Evolutionary conservation across 352 stramenopile species (phyloP).

Genomic region (Nothophytophthora sp.): DNA sequence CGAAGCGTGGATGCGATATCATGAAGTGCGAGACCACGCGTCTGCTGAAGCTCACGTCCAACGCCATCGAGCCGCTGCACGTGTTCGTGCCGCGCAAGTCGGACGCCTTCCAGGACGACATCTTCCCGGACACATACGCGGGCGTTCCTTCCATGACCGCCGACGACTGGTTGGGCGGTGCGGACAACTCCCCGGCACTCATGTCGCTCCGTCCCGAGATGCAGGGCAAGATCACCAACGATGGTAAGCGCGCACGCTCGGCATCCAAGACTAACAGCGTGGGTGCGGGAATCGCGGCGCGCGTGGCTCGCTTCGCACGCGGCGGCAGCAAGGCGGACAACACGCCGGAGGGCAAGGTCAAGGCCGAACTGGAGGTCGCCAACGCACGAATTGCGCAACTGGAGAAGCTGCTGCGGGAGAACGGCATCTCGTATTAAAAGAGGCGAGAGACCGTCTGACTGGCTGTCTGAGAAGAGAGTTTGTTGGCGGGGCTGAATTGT

Average conservation of each 20-base stretch:
- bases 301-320: conserved; percentile 47
- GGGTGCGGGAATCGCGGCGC: conserved; percentile 39
- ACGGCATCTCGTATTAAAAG: conserved; percentile 84
- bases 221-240: conserved; percentile 86
- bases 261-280: conserved; percentile 40
- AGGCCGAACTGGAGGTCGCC: conserved; percentile 75
- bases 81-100: conserved; percentile 97
- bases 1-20: conserved; percentile 98
- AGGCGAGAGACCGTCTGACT: conserved; percentile 15
- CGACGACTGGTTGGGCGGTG: conserved; percentile 96
- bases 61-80: conserved; percentile 97
- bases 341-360: conserved; percentile 59
- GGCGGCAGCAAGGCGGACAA: conserved; percentile 38
- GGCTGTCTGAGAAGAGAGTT: conserved; percentile 22
- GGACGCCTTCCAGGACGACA: conserved; percentile 99
- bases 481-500: conserved; percentile 27
- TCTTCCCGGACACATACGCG: conserved; percentile 98
- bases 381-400: conserved; percentile 86
- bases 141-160: conserved; percentile 94
- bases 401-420: conserved; percentile 77
- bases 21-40: conserved; percentile 98
- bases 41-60: conserved; percentile 95
- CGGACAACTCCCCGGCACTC: conserved; percentile 92
- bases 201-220: conserved; percentile 93
- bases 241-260: conserved; percentile 75